A percentile compares a stretch with the other conserved stretches of the same genome.
Conservation (phyloP, 1,284 basidiomycete species). For the Gomphus bonarii region DNA sequence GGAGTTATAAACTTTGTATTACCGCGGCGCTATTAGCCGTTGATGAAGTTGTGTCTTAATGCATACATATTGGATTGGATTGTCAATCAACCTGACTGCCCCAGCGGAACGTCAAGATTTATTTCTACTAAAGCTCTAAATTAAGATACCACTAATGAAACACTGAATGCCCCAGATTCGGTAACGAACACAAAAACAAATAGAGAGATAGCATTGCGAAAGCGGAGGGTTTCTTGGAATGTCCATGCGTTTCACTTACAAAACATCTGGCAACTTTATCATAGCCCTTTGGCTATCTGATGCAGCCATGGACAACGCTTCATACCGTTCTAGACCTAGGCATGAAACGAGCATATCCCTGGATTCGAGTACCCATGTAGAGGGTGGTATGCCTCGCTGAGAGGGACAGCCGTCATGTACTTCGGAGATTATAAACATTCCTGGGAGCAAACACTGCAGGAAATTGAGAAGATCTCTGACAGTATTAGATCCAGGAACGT, state of each 20-base stretch:
- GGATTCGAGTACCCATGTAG: not conserved
- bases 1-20: not conserved
- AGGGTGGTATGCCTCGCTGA: conserved; percentile 1
- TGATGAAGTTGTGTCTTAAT: no score
- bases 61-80: no score
- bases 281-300: not conserved
- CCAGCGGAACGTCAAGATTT: no score
- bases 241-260: not conserved
- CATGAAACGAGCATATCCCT: not conserved
- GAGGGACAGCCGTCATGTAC: conserved; percentile 40
- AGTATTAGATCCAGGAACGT: conserved; percentile 33
- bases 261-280: not conserved
- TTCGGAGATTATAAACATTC: conserved; percentile 62
- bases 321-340: not conserved
- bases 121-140: not conserved
- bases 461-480: conserved; percentile 68
- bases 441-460: conserved; percentile 70
- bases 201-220: not conserved
- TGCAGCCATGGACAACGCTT: not conserved
- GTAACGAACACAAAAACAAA: not conserved
- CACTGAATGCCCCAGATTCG: not conserved
- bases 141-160: not conserved
- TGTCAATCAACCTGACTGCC: no score
- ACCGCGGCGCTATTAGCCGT: no score
- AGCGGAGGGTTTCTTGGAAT: not conserved